phyloP scores from a whole-genome alignment of 2,329 filamentous ascomycete species.

The Nemania diffusa region DNA sequence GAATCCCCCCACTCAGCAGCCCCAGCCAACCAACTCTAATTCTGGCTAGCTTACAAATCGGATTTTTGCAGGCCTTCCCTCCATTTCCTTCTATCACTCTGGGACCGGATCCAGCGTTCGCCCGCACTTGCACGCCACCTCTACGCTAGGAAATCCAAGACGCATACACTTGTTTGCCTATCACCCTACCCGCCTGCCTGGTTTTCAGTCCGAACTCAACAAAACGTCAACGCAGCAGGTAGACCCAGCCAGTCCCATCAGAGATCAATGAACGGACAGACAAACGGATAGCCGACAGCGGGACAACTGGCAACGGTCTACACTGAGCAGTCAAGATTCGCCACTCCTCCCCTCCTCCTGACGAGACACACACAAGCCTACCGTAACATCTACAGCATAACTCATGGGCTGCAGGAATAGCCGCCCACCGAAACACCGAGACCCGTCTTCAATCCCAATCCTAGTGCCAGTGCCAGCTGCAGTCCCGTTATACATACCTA shows the following conservation, averaged over 20 bases:
- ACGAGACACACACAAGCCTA: background rate
- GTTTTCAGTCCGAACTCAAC: conserved; percentile 2
- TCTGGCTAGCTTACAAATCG: conserved; percentile 49
- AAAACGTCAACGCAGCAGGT: background rate
- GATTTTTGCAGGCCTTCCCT: conserved; percentile 47
- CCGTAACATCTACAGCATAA: background rate
- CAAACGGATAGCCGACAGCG: background rate
- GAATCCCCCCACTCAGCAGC: background rate
- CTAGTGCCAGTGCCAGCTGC: background rate
- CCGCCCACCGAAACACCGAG: conserved; percentile 31
- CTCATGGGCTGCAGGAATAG: conserved; percentile 21
- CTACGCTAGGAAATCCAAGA: conserved; percentile 13
- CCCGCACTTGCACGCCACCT: conserved; percentile 18
- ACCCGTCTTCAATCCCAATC: conserved; percentile 13
- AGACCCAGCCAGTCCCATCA: background rate
- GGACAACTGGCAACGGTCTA: conserved; percentile 14
- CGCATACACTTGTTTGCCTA: conserved; percentile 29
- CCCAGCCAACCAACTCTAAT: conserved; percentile 14
- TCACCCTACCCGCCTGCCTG: conserved; percentile 5
- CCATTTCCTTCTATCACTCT: conserved; percentile 44
- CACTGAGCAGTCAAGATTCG: conserved; percentile 13
- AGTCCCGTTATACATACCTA: background rate
- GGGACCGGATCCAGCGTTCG: conserved; percentile 28
- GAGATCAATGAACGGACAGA: background rate
- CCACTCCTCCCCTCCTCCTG: conserved; percentile 20